phyloP scores from a whole-genome alignment of 164 flowering plant species.

The Amborella trichopoda region DNA sequence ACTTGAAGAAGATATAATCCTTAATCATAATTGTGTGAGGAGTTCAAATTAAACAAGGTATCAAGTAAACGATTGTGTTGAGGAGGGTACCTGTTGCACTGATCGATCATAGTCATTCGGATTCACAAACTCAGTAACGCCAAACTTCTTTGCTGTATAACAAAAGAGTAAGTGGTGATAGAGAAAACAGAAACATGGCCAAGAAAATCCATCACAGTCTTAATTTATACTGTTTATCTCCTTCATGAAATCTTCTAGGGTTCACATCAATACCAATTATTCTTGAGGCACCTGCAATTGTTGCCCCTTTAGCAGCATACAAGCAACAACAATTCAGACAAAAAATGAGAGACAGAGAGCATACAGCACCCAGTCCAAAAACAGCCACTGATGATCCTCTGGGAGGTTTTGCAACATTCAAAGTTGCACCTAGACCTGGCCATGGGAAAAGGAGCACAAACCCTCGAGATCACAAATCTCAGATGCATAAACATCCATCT shows the following conservation, averaged over 20 bases:
- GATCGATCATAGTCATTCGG: slow-evolving; percentile 42
- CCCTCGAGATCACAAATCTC: no score
- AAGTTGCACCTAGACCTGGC: slow-evolving; percentile 67
- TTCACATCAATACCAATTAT: slow-evolving; percentile 4
- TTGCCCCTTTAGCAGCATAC: slow-evolving; percentile 3
- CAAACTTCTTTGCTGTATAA: slow-evolving; percentile 46
- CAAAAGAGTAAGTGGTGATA: not conserved
- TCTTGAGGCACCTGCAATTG: not conserved
- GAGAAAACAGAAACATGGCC: not conserved
- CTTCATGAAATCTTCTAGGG: slow-evolving; percentile 40
- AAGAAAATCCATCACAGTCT: not conserved
- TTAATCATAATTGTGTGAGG: no score
- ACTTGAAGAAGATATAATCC: no score
- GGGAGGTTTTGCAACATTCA: slow-evolving; percentile 71
- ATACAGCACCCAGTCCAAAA: slow-evolving; percentile 79
- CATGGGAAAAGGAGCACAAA: not conserved
- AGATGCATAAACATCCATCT: no score
- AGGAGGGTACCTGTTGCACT: slow-evolving; percentile 33
- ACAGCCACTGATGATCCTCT: slow-evolving; percentile 54
- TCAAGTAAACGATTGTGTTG: not conserved
- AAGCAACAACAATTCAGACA: not conserved
- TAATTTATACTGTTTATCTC: slow-evolving; percentile 14
- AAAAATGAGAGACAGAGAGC: slow-evolving; percentile 62
- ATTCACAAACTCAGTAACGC: slow-evolving; percentile 48
- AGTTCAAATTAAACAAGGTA: not conserved